phyloP scores from a whole-genome alignment of 208 protist genomes.

The Leishmania braziliensis region DNA sequence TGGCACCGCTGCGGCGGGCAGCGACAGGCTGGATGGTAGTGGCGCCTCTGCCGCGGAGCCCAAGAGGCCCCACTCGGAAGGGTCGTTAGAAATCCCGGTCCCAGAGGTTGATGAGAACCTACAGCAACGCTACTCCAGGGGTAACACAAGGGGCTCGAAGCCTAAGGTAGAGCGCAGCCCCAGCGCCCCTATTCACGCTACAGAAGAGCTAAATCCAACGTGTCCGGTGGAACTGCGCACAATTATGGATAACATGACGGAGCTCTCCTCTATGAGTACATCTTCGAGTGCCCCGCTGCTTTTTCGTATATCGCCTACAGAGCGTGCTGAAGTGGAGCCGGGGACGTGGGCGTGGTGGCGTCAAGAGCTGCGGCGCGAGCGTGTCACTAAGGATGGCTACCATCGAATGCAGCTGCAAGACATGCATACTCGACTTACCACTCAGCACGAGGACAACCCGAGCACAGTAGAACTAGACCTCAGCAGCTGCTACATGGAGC shows the following conservation, averaged over 20 bases:
- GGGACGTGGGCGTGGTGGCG: slow-evolving; percentile 83
- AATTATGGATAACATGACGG: slow-evolving; percentile 26
- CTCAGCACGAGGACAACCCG: slow-evolving; percentile 65
- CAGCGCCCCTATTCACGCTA: background rate
- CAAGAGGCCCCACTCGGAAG: background rate
- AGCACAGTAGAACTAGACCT: slow-evolving; percentile 72
- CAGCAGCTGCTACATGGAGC: slow-evolving; percentile 78
- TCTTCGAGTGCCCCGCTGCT: slow-evolving; percentile 64
- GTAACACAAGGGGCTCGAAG: background rate
- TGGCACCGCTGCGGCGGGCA: background rate
- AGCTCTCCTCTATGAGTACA: slow-evolving; percentile 19
- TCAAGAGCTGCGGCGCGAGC: slow-evolving; percentile 58
- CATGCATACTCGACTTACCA: slow-evolving; percentile 49
- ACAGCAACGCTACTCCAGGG: background rate
- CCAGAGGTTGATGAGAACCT: background rate
- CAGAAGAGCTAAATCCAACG: background rate
- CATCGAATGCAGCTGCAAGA: slow-evolving; percentile 63
- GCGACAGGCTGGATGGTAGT: background rate
- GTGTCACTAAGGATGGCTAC: slow-evolving; percentile 67
- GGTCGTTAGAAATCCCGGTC: slow-evolving; percentile 22
- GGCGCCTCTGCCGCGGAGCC: background rate
- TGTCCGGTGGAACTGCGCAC: slow-evolving; percentile 27
- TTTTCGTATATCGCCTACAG: slow-evolving; percentile 54
- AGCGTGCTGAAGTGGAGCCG: slow-evolving; percentile 28
- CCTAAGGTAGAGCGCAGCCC: background rate